These are phyloP conservation scores for Sporothrix globosa DNA, from an alignment of 2,329 filamentous ascomycete genomes.

Conservation along the genomic window DNA sequence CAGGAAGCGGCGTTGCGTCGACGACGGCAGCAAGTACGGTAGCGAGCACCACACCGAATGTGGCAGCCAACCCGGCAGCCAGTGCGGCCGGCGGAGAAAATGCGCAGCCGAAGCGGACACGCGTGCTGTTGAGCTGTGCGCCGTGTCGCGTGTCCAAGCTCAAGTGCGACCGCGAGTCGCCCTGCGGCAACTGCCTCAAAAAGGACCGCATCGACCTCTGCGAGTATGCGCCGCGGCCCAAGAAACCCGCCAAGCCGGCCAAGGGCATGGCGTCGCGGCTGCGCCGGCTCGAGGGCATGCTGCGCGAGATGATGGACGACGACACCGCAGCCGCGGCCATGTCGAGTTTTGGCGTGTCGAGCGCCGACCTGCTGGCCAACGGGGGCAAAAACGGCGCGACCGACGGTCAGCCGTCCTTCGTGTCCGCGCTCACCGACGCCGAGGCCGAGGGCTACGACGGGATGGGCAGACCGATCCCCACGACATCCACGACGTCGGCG, in stretches of 20 bases:
- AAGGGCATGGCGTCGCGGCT: conserved; percentile 59
- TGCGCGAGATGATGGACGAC: conserved; percentile 57
- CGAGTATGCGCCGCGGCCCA: conserved; percentile 53
- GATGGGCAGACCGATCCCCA: conserved; percentile 34
- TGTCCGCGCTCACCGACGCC: conserved; percentile 11
- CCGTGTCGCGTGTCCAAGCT: conserved; percentile 59
- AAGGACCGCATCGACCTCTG: conserved; percentile 53
- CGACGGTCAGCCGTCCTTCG: not conserved
- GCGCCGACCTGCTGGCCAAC: conserved; percentile 21
- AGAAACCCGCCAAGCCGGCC: conserved; percentile 45
- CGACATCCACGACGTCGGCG: conserved; percentile 7
- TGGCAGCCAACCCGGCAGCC: not conserved
- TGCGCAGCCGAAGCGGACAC: conserved; percentile 47
- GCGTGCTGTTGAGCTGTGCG: conserved; percentile 57
- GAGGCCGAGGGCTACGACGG: conserved; percentile 35
- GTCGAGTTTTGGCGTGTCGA: conserved; percentile 33
- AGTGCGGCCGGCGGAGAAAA: not conserved
- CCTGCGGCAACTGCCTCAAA: conserved; percentile 58
- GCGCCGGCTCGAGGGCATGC: conserved; percentile 60
- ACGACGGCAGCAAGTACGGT: not conserved
- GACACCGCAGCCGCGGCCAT: conserved; percentile 31
- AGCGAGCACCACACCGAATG: not conserved
- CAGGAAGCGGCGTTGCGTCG: no score
- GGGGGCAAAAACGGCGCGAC: not conserved
- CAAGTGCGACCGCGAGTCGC: conserved; percentile 58